Evolutionary conservation across 495 filamentous ascomycete species (phyloP), one percentile per base, ranked within the genome.

Genomic region (Lophiostoma macrostomum): DNA sequence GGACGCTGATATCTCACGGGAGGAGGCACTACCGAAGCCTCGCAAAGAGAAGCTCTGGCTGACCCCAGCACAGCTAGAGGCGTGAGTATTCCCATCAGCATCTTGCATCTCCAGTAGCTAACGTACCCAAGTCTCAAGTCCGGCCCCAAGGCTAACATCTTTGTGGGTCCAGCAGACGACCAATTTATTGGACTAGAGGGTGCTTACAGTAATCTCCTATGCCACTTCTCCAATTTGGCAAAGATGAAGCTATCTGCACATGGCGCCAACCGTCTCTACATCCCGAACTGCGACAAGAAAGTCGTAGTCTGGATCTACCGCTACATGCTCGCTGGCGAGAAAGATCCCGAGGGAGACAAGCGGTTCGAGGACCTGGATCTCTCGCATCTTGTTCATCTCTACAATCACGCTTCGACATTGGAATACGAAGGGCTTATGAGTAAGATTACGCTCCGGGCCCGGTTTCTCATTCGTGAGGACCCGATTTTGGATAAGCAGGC

Each of bases 161-260:
- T 45, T 20, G 34, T 60, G 5, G 43, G 57, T 13, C 28, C 35
- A 1, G n/a, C 20, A 16, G 44, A 28, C 3, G 14, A 50, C 30
- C 16, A 37, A 18, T 60, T 32, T 24, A 54, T 55, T 27, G 50
- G n/a, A n/a, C 38, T 60, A 14, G 50, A 60, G 23, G 43, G 44
- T 11, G 51, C 50, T 4, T 60, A 30, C 31, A 39, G 12, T 12
- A 40, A 37, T 7, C 3, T 55, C 11, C 51, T 60, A 13, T 16
- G 29, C 30, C 50, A 55, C 28, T 55, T 20, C 45, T 55, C 43
- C 18, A 14, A 18, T 12, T 32, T 32, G n/a, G 34, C 36, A 5
- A 49, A 39, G 38, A 13, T 43, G 27, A 25, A 38, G 11, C 43
- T 55, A 4, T 27, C 43, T 1, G 27, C 16, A 34, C 16, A 50